A percentile compares a stretch with the other conserved stretches of the same genome.
Conservation (phyloP, 2,329 filamentous ascomycete genomes). For the Nothomitra cinnamomea region DNA sequence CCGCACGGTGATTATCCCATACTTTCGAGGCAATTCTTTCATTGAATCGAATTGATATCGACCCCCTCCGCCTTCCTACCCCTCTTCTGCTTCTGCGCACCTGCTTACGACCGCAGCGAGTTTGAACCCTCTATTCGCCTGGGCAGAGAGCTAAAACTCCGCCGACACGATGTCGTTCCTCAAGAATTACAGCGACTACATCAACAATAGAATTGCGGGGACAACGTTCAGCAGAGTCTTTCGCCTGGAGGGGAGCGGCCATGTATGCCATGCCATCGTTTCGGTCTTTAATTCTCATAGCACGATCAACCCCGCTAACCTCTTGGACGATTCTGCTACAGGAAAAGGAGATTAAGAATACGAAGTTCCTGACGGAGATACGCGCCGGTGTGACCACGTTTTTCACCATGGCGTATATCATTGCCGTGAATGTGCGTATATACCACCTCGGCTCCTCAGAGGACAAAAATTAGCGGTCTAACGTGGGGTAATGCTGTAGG, state of each 20-base stretch:
- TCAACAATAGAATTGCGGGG: neutral
- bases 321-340: constrained; percentile 19
- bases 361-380: constrained; percentile 68
- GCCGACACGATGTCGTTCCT: no score
- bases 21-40: no score
- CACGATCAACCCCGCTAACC: no score
- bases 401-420: constrained; percentile 61
- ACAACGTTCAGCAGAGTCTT: constrained; percentile 28
- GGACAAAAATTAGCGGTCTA: neutral
- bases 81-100: no score
- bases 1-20: no score
- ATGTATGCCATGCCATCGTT: constrained; percentile 39
- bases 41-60: no score
- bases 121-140: no score
- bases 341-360: constrained; percentile 55
- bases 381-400: constrained; percentile 69
- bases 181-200: neutral
- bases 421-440: constrained; percentile 30
- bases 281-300: no score
- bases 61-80: no score
- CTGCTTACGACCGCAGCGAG: no score
- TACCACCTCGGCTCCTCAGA: neutral
- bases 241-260: constrained; percentile 63
- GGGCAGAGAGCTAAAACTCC: no score
- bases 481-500: no score